These are phyloP conservation scores for Globisporangium middletonii DNA, from an alignment of 352 stramenopile species.

Conservation along the genomic window DNA sequence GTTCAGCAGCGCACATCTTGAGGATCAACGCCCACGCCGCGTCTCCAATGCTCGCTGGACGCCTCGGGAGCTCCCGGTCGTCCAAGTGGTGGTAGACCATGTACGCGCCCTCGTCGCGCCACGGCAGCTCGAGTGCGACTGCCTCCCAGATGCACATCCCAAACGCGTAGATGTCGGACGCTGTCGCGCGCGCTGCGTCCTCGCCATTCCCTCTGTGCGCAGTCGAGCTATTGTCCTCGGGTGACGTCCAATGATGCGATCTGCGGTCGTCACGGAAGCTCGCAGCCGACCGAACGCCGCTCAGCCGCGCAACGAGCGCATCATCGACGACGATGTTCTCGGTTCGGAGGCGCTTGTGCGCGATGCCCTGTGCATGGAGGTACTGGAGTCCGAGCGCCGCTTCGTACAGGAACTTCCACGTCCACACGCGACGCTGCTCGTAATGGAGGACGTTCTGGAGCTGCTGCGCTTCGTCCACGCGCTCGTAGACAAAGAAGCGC, in stretches of 20 bases:
- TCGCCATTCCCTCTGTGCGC: no score
- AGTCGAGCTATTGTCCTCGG: not conserved
- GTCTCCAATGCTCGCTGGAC: conserved; percentile 2
- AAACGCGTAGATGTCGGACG: conserved; percentile 24
- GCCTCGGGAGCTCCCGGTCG: not conserved
- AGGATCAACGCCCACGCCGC: conserved; percentile 1
- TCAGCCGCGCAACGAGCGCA: conserved; percentile 10
- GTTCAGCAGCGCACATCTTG: conserved; percentile 1
- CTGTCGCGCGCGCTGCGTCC: not conserved
- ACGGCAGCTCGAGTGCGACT: not conserved
- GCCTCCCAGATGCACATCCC: conserved; percentile 15
- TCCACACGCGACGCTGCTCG: not conserved
- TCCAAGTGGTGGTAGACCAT: not conserved
- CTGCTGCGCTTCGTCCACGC: not conserved
- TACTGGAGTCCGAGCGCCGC: conserved; percentile 21
- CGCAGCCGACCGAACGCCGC: no score
- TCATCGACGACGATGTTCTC: conserved; percentile 9
- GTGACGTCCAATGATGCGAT: conserved; percentile 1
- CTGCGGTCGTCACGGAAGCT: not conserved
- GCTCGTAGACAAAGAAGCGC: conserved; percentile 2
- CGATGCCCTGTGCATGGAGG: conserved; percentile 15
- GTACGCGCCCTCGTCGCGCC: not conserved
- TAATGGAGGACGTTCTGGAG: not conserved
- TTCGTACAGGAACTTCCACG: conserved; percentile 17
- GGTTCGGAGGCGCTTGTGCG: conserved; percentile 12